phyloP scores from a whole-genome alignment of 495 filamentous ascomycete genomes.

The Penicillium bovifimosum region DNA sequence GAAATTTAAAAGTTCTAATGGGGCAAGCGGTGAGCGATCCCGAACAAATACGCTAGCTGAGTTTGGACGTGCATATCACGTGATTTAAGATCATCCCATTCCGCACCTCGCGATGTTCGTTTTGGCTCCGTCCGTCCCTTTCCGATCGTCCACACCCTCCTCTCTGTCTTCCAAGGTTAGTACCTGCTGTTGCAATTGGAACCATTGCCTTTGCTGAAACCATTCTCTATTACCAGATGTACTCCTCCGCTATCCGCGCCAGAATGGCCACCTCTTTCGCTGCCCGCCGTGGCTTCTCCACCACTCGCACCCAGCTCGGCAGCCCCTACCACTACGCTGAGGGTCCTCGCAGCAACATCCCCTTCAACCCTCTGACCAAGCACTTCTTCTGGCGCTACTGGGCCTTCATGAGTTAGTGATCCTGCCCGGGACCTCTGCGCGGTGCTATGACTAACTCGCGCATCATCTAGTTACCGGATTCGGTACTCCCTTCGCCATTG shows the following conservation, averaged over 20 bases:
- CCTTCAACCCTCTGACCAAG: constrained; percentile 90
- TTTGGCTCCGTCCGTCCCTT: constrained; percentile 25
- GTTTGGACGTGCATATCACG: constrained; percentile 14
- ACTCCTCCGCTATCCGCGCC: constrained; percentile 71
- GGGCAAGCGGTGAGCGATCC: constrained; percentile 23
- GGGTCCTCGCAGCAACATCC: constrained; percentile 88
- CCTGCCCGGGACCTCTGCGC: constrained; percentile 10
- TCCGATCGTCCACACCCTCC: constrained; percentile 30
- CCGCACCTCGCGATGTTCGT: constrained; percentile 25
- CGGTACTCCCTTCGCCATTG: constrained; percentile 72
- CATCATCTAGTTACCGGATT: constrained; percentile 60
- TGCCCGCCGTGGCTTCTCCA: constrained; percentile 89
- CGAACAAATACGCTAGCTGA: constrained; percentile 7
- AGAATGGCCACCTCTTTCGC: constrained; percentile 54
- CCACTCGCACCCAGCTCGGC: constrained; percentile 76
- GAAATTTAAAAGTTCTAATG: constrained; percentile 34
- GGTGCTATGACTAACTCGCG: constrained; percentile 28
- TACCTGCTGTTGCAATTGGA: constrained; percentile 7
- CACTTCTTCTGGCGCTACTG: constrained; percentile 81
- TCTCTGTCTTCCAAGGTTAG: constrained; percentile 32
- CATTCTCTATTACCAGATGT: constrained; percentile 57
- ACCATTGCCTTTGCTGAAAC: not conserved
- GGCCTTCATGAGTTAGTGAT: constrained; percentile 62
- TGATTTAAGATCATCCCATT: constrained; percentile 25
- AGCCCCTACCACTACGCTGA: constrained; percentile 98